phyloP scores from a whole-genome alignment of 2,329 filamentous ascomycete species.

The Colletotrichum costaricense region DNA sequence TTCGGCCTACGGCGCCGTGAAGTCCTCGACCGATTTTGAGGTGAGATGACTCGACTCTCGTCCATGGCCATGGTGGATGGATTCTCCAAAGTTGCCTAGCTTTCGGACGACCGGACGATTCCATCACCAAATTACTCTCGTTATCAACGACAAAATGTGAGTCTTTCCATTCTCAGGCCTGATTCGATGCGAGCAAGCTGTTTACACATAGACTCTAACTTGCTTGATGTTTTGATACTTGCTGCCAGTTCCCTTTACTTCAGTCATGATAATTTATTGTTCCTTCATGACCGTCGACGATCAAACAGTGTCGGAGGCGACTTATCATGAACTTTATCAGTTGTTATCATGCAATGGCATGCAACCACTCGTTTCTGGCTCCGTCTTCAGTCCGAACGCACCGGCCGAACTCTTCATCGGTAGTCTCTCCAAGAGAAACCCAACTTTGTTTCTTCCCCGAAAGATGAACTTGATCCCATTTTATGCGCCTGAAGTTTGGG shows the following conservation, averaged over 20 bases:
- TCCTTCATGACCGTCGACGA: not conserved
- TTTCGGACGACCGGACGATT: constrained; percentile 6
- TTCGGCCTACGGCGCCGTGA: not conserved
- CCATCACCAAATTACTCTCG: not conserved
- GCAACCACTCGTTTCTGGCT: not conserved
- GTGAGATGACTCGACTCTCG: not conserved
- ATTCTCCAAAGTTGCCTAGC: not conserved
- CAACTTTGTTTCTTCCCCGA: not conserved
- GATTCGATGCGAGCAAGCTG: no score
- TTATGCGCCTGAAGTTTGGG: not conserved
- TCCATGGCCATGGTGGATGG: not conserved
- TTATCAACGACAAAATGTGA: not conserved
- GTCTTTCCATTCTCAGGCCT: no score
- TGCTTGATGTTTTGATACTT: no score
- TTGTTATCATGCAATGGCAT: not conserved
- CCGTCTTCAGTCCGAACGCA: no score
- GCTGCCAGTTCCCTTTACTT: no score
- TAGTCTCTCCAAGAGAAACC: not conserved
- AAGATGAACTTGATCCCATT: not conserved
- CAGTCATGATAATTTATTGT: accelerated
- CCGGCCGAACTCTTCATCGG: not conserved
- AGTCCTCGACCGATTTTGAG: not conserved
- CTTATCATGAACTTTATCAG: not conserved
- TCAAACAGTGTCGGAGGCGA: not conserved
- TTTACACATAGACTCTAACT: no score